A percentile compares a stretch with the other conserved stretches of the same genome.
Evolutionary conservation across 2,329 filamentous ascomycete genomes (phyloP).

Genomic region (Grosmannia serpens): DNA sequence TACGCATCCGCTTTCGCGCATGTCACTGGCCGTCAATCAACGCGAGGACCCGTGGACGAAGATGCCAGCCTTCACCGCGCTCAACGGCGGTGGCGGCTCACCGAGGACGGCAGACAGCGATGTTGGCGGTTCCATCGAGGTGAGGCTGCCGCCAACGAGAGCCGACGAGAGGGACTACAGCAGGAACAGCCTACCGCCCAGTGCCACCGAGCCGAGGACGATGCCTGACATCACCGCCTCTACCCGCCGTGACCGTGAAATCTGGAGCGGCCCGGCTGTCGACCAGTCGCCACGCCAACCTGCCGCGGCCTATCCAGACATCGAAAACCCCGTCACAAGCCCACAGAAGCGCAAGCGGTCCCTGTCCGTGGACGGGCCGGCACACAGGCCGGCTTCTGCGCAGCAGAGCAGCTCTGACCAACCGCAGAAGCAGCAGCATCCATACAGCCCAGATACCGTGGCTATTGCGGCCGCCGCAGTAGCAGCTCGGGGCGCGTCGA

Average conservation of each 20-base stretch:
- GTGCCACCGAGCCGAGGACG: slow-evolving; percentile 14
- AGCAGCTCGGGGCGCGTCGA: neutral
- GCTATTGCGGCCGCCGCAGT: neutral
- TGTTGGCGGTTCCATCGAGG: slow-evolving; percentile 8
- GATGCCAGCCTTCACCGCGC: slow-evolving; percentile 41
- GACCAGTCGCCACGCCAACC: slow-evolving; percentile 32
- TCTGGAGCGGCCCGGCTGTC: slow-evolving; percentile 27
- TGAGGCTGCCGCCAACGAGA: slow-evolving; percentile 17
- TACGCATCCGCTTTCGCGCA: neutral
- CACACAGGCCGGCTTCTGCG: slow-evolving; percentile 13
- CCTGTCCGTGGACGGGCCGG: slow-evolving; percentile 39
- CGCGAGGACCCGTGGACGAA: slow-evolving; percentile 14
- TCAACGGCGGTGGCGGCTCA: slow-evolving; percentile 31
- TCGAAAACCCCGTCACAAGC: slow-evolving; percentile 34
- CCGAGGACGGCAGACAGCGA: slow-evolving; percentile 21
- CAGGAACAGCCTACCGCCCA: slow-evolving; percentile 4
- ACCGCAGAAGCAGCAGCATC: neutral
- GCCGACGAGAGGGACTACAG: slow-evolving; percentile 21
- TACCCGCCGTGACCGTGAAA: slow-evolving; percentile 25
- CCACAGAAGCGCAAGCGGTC: slow-evolving; percentile 61
- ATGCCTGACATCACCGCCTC: slow-evolving; percentile 14
- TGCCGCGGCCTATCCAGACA: slow-evolving; percentile 25
- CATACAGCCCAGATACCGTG: neutral
- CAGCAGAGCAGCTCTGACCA: neutral
- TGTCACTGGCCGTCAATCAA: slow-evolving; percentile 7